Base-by-base conservation (phyloP, 495 filamentous ascomycete genomes). In the Penicillium simplicissimum region DNA sequence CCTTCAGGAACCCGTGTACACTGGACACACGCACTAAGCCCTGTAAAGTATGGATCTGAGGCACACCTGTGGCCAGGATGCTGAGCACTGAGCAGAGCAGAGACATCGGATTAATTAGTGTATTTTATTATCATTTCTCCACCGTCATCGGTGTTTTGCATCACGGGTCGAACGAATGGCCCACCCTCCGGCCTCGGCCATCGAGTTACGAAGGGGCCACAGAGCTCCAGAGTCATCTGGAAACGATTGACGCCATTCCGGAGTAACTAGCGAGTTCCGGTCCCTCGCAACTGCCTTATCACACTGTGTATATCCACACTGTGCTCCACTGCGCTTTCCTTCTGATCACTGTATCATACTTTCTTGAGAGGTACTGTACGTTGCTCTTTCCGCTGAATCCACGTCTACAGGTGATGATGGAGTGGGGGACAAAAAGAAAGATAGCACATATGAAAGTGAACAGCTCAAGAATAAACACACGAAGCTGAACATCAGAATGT, bases 41-140 rank as follows among this genome's bases (percentile, higher is more conserved):
- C 51, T 42, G 62, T 54, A 17, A 14, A 60, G 66, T 66, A 67
- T 61, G 40, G 64, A 69, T 69, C 60, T 37, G 60, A 62, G 55
- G 31, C 17, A 37, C 21, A 6, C 55, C 23, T 25, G 23, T 25
- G 1, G 3, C 23, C 36, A 33, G 23, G 37, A 57, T 59, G 48
- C 28, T 31, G 28, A 28, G 25, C 25, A 28, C 2, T 2, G 25
- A 31, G 28, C 28, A 31, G 6, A 31, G 28, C 6, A 31, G 28
- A 31, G 28, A 31, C 28, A 31, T 31, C 2, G 28, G 4, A 31
- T 6, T 31, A 31, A 31, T 31, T 31, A 31, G 28, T 31, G 28
- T 31, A 31, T 4, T 31, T 11, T 11, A 21, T 23, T 23, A 11
- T 43, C 40, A n/a, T 23, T 21, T 19, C 42, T 23, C 42, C 42